Conservation (phyloP, 495 filamentous ascomycete genomes). For the Lasiosphaeria miniovina region DNA sequence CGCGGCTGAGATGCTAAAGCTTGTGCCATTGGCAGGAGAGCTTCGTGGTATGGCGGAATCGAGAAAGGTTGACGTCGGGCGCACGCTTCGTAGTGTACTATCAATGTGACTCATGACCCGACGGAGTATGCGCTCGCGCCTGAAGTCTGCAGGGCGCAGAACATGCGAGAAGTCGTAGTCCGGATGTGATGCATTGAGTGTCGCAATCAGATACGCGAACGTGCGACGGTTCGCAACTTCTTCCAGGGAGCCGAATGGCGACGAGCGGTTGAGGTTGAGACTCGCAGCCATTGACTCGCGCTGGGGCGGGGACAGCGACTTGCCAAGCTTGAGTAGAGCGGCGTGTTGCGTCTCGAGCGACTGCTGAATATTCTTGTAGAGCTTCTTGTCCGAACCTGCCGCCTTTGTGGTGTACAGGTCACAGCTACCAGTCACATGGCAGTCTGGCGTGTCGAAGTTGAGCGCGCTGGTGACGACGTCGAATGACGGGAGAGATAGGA, state of each 20-base stretch:
- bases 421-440: constrained; percentile 83
- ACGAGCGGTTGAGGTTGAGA: constrained; percentile 75
- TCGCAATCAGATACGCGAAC: constrained; percentile 94
- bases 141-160: constrained; percentile 83
- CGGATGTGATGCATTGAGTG: constrained; percentile 93
- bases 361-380: constrained; percentile 91
- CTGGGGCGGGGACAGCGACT: constrained; percentile 75
- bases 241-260: constrained; percentile 85
- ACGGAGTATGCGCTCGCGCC: constrained; percentile 68
- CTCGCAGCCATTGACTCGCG: constrained; percentile 52
- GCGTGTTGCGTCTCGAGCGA: constrained; percentile 87
- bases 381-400: constrained; percentile 87
- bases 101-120: constrained; percentile 81
- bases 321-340: constrained; percentile 75
- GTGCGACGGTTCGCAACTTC: constrained; percentile 84
- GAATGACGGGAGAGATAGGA: constrained; percentile 83
- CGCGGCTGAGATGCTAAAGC: constrained; percentile 24
- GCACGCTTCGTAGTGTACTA: constrained; percentile 77
- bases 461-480: constrained; percentile 85
- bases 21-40: constrained; percentile 28
- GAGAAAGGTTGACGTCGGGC: constrained; percentile 47
- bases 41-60: constrained; percentile 25
- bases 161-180: constrained; percentile 97
- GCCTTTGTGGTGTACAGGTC: constrained; percentile 98
- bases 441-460: constrained; percentile 90